Conservation (phyloP, 495 filamentous ascomycete genomes). For the Aspergillus diversus region DNA sequence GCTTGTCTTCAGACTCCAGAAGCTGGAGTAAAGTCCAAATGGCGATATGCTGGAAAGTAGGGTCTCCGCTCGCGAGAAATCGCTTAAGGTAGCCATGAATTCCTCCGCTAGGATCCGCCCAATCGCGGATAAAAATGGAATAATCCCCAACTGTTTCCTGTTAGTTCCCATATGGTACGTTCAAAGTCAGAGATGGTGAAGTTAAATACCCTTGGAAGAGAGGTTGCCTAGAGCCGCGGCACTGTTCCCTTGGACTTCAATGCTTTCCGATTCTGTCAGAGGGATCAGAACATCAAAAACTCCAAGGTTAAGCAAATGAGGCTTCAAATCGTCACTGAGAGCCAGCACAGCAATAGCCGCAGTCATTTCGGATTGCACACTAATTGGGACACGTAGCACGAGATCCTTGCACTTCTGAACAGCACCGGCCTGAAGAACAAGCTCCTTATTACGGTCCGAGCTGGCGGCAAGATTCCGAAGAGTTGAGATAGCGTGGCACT, state of each 20-base stretch:
- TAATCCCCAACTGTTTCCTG: constrained; percentile 83
- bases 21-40: constrained; percentile 98
- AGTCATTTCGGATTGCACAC: constrained; percentile 98
- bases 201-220: constrained; percentile 87
- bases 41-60: constrained; percentile 98
- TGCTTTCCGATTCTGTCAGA: constrained; percentile 89
- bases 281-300: constrained; percentile 97
- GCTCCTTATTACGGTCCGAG: constrained; percentile 94
- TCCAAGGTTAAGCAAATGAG: constrained; percentile 85
- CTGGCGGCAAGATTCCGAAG: constrained; percentile 94
- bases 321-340: constrained; percentile 92
- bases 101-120: constrained; percentile 88
- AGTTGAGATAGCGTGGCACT: constrained; percentile 97
- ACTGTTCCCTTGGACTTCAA: constrained; percentile 98
- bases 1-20: constrained; percentile 89
- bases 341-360: constrained; percentile 98
- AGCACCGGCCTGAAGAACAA: constrained; percentile 93
- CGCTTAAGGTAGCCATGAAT: constrained; percentile 93
- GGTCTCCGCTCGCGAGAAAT: constrained; percentile 91
- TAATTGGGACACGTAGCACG: constrained; percentile 89
- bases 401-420: constrained; percentile 98
- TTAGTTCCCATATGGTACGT: constrained; percentile 1
- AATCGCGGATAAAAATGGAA: constrained; percentile 91
- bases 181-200: background rate
- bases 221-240: constrained; percentile 94